phyloP scores from a whole-genome alignment of 2,329 filamentous ascomycete species.

The Apiospora koreana region DNA sequence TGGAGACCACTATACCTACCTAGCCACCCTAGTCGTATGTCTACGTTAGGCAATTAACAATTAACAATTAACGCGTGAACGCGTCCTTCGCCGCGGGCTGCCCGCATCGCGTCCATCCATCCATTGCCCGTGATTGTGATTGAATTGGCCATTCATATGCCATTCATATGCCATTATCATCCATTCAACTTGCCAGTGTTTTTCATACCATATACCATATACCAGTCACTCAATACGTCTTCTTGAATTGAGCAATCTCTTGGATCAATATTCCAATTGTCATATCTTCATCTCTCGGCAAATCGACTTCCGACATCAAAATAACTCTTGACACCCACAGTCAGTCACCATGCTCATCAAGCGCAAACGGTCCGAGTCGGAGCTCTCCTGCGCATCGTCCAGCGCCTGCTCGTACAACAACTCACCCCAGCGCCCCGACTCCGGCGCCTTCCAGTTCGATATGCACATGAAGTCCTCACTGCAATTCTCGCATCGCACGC shows the following conservation, averaged over 20 bases:
- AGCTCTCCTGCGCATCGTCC: constrained; percentile 52
- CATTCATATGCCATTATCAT: background rate
- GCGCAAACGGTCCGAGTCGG: constrained; percentile 64
- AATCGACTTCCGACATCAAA: background rate
- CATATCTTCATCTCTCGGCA: background rate
- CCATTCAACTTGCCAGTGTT: background rate
- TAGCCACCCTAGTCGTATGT: too few relatives aligned
- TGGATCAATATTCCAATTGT: background rate
- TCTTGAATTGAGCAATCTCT: background rate
- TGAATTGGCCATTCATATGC: too few relatives aligned
- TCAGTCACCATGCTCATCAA: constrained; percentile 45
- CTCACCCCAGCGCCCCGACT: constrained; percentile 35
- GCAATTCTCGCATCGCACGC: constrained; percentile 16
- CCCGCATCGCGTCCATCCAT: background rate
- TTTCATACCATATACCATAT: background rate
- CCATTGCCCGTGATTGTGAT: background rate
- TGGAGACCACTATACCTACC: too few relatives aligned
- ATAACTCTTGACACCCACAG: background rate
- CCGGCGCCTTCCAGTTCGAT: background rate
- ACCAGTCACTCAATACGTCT: background rate
- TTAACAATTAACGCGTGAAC: constrained; percentile 6
- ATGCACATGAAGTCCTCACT: constrained; percentile 23
- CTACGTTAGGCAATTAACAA: too few relatives aligned
- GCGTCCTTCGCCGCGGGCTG: background rate
- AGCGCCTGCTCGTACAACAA: constrained; percentile 38